phyloP scores from a whole-genome alignment of 139 green algal species.

The Picochlorum sp. region DNA sequence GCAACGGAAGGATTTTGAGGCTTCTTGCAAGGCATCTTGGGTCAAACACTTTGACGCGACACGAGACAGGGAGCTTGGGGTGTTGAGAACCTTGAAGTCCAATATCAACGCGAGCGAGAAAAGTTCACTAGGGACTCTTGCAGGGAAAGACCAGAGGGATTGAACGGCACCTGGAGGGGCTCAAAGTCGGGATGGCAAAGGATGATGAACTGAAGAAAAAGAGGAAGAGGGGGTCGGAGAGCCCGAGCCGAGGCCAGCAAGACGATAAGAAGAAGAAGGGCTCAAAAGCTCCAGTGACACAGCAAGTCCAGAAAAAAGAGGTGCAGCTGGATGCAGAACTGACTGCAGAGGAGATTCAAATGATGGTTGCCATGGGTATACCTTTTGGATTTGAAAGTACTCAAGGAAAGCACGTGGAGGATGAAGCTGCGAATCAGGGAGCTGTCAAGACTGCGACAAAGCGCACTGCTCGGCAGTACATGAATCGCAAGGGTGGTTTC shows the following conservation, averaged over 20 bases:
- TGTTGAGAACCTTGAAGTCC: slow-evolving; percentile 32
- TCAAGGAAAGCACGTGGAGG: slow-evolving; percentile 65
- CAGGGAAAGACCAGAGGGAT: slow-evolving; percentile 29
- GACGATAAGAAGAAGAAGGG: not conserved
- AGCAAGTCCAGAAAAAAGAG: not conserved
- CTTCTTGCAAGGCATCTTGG: slow-evolving; percentile 53
- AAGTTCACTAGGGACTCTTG: slow-evolving; percentile 28
- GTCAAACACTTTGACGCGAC: slow-evolving; percentile 66
- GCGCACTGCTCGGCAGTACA: slow-evolving; percentile 77
- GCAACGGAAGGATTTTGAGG: slow-evolving; percentile 43
- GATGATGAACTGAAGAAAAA: not conserved
- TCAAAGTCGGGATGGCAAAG: not conserved
- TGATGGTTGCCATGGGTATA: slow-evolving; percentile 84
- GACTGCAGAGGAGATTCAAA: slow-evolving; percentile 68
- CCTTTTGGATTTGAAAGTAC: slow-evolving; percentile 78
- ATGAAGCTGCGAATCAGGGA: slow-evolving; percentile 53
- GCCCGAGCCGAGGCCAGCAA: not conserved
- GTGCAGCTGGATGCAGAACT: slow-evolving; percentile 63
- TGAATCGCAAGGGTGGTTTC: slow-evolving; percentile 89
- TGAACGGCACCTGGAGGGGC: too few relatives aligned
- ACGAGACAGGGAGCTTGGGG: slow-evolving; percentile 37
- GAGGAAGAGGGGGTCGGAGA: not conserved
- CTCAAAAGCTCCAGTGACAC: not conserved
- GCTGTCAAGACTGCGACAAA: slow-evolving; percentile 60
- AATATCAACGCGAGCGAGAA: slow-evolving; percentile 34